These are phyloP conservation scores for Komagataella kurtzmanii DNA, from an alignment of 805 yeast species.

Conservation along the genomic window DNA sequence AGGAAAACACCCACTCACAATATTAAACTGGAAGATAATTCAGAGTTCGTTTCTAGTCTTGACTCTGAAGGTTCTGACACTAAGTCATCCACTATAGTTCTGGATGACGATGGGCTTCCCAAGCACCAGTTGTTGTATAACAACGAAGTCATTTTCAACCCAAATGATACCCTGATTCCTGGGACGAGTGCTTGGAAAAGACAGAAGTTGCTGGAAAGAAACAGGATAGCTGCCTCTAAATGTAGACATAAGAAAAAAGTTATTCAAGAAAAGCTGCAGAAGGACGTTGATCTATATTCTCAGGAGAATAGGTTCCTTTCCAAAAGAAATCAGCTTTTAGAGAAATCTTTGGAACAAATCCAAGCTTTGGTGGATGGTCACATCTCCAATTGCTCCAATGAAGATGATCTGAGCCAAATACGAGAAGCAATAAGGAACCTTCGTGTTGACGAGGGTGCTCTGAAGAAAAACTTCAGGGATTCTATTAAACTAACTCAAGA, in stretches of 20 bases:
- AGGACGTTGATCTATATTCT: conserved; percentile 36
- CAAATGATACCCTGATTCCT: conserved; percentile 43
- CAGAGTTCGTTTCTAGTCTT: neutral
- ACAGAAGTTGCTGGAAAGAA: conserved; percentile 75
- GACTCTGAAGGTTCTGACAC: conserved; percentile 2
- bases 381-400: neutral
- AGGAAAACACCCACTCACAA: conserved; percentile 3
- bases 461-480: neutral
- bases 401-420: neutral
- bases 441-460: neutral
- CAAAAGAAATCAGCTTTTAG: neutral
- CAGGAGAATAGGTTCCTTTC: conserved; percentile 25
- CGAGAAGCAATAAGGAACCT: neutral
- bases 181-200: conserved; percentile 59
- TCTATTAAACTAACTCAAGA: neutral
- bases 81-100: conserved; percentile 8
- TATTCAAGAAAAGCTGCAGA: conserved; percentile 54
- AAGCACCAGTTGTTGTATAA: conserved; percentile 38
- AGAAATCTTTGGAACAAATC: neutral
- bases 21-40: conserved; percentile 5
- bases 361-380: conserved; percentile 8
- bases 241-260: conserved; percentile 90
- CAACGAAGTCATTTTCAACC: conserved; percentile 40
- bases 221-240: conserved; percentile 89
- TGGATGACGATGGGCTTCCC: conserved; percentile 23